Conservation (phyloP, 129 eudicot genomes). For the Saussurea involucrata region DNA sequence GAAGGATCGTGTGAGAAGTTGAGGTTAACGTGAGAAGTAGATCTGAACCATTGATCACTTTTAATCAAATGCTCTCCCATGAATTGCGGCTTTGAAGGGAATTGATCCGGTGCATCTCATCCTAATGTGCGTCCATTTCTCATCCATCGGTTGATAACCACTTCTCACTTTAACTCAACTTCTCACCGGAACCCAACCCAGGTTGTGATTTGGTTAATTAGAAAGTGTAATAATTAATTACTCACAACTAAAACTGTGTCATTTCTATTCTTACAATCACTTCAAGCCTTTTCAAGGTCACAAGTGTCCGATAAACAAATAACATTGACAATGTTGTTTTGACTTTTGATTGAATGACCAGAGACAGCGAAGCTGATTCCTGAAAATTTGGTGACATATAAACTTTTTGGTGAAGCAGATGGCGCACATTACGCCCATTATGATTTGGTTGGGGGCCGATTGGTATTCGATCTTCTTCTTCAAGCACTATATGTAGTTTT, state of each 20-base stretch:
- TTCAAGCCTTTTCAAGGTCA: not conserved
- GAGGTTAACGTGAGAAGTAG: no score
- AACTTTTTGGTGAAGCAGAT: slow-evolving; percentile 69
- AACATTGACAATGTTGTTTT: not conserved
- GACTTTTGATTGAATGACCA: slow-evolving; percentile 28
- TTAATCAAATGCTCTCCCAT: no score
- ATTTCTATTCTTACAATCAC: no score
- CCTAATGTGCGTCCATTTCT: no score
- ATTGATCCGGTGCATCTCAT: no score
- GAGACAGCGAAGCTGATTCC: slow-evolving; percentile 80
- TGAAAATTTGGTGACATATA: slow-evolving; percentile 66
- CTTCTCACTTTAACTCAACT: no score
- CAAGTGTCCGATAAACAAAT: not conserved
- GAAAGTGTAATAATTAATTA: not conserved
- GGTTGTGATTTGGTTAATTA: not conserved
- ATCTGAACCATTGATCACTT: no score
- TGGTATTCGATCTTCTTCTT: slow-evolving; percentile 35
- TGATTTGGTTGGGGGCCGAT: slow-evolving; percentile 86
- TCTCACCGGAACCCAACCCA: no score
- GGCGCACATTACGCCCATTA: slow-evolving; percentile 96
- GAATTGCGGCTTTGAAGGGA: no score
- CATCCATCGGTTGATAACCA: no score
- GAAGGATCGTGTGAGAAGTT: no score
- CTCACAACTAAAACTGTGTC: not conserved
- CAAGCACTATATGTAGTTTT: not conserved